Evolutionary conservation across 768 basidiomycete species (phyloP).

Genomic region (Tylopilus plumbeoviolaceoides): DNA sequence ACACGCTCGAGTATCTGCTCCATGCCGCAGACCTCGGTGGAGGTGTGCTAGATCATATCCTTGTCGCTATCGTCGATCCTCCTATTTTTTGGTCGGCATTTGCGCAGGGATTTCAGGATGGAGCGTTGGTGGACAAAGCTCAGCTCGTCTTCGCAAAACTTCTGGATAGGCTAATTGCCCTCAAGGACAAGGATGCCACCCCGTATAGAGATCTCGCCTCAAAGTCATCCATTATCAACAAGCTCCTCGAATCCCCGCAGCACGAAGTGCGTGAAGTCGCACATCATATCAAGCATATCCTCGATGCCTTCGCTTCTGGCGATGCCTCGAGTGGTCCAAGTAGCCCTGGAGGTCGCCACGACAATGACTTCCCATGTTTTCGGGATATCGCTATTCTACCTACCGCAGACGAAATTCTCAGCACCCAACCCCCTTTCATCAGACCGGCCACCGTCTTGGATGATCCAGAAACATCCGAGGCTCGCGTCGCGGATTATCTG

Average conservation of each 20-base stretch:
- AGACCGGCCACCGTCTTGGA: constrained; percentile 43
- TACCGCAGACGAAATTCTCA: too few relatives aligned
- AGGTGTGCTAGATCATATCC: constrained; percentile 37
- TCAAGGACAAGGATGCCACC: constrained; percentile 32
- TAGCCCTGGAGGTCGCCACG: constrained; percentile 63
- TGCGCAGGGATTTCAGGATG: constrained; percentile 30
- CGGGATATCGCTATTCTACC: constrained; percentile 60
- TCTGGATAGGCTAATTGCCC: constrained; percentile 42
- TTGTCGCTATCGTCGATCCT: constrained; percentile 45
- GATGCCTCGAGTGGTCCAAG: constrained; percentile 13
- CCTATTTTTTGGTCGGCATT: constrained; percentile 49
- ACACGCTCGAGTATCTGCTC: constrained; percentile 38
- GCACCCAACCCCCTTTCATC: constrained; percentile 48
- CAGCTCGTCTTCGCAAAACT: constrained; percentile 46
- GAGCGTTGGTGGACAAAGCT: constrained; percentile 30
- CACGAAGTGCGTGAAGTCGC: constrained; percentile 32
- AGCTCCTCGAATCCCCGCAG: constrained; percentile 23
- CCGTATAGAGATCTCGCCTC: constrained; percentile 39
- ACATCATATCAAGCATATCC: constrained; percentile 40
- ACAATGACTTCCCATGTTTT: constrained; percentile 64
- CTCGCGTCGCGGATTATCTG: constrained; percentile 45
- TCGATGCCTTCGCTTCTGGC: constrained; percentile 28
- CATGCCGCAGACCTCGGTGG: constrained; percentile 42
- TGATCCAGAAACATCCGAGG: constrained; percentile 36
- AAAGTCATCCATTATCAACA: constrained; percentile 25